phyloP scores from a whole-genome alignment of 306 rosid genomes.

The Acacia melanoxylon region DNA sequence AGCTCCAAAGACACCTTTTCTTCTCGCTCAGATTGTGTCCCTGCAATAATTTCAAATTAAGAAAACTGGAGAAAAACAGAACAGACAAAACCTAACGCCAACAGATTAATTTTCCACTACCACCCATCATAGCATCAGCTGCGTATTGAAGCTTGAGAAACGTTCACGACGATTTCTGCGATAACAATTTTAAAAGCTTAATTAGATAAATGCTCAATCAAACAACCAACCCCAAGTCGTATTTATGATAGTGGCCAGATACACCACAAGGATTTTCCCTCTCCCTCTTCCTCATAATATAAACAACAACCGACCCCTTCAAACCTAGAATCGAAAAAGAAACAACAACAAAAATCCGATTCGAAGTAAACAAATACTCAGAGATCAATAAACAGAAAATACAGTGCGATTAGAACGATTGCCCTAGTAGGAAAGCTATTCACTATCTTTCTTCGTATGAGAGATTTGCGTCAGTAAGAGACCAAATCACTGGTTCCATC shows the following conservation, averaged over 20 bases:
- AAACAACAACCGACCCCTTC: slow-evolving; percentile 17
- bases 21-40: slow-evolving; percentile 73
- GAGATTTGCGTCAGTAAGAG: neutral
- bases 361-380: slow-evolving; percentile 31
- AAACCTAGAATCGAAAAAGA: slow-evolving; percentile 37
- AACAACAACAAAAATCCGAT: slow-evolving; percentile 11
- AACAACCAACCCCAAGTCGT: no score
- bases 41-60: slow-evolving; percentile 29
- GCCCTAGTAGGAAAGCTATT: neutral
- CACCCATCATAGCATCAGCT: slow-evolving; percentile 48
- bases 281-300: slow-evolving; percentile 92
- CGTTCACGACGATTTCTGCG: neutral
- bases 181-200: neutral
- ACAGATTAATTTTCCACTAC: slow-evolving; percentile 31
- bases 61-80: neutral
- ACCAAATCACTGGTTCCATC: neutral
- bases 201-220: no score
- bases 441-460: neutral
- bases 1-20: slow-evolving; percentile 91
- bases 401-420: neutral
- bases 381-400: slow-evolving; percentile 35
- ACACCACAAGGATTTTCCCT: slow-evolving; percentile 98
- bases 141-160: neutral
- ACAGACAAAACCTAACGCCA: neutral
- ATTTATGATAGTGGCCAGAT: neutral